phyloP scores from a whole-genome alignment of 192 early-diverging fungal species.

The Chytriomyces confervae region DNA sequence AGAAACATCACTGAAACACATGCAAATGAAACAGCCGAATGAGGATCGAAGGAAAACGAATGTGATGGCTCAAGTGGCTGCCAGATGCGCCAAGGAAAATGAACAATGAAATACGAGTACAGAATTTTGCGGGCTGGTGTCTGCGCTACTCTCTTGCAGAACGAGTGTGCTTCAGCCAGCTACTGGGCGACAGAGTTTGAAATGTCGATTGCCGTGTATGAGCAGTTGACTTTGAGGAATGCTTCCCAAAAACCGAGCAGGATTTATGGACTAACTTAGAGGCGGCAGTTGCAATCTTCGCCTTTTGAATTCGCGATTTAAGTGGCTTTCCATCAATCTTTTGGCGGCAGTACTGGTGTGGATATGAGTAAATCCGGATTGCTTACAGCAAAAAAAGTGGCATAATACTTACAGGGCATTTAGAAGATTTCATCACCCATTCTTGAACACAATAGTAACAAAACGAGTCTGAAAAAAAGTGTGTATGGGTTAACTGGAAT shows the following conservation, averaged over 20 bases:
- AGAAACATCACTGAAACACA: too few species aligned
- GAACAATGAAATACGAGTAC: too few species aligned
- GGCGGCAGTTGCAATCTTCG: constrained; percentile 3
- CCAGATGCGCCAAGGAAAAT: too few species aligned
- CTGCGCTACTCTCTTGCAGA: too few species aligned
- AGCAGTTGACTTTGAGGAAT: background rate
- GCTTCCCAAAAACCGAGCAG: background rate
- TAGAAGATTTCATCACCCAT: constrained; percentile 23
- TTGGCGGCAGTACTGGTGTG: background rate
- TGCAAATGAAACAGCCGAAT: too few species aligned
- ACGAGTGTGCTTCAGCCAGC: too few species aligned
- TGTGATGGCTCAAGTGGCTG: too few species aligned
- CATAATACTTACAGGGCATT: constrained; percentile 16
- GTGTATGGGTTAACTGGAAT: background rate
- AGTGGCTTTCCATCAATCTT: constrained; percentile 4
- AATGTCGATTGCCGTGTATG: too few species aligned
- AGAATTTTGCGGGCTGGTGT: too few species aligned
- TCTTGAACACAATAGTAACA: constrained; percentile 25
- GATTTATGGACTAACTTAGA: background rate
- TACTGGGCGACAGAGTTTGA: too few species aligned
- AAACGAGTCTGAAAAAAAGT: constrained; percentile 6
- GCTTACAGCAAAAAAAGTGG: background rate
- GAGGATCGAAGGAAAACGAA: too few species aligned
- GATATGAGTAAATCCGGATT: background rate
- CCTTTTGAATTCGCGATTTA: constrained; percentile 8